Evolutionary conservation across 2,329 filamentous ascomycete genomes (phyloP).

Genomic region (Aspergillus pseudotamarii): DNA sequence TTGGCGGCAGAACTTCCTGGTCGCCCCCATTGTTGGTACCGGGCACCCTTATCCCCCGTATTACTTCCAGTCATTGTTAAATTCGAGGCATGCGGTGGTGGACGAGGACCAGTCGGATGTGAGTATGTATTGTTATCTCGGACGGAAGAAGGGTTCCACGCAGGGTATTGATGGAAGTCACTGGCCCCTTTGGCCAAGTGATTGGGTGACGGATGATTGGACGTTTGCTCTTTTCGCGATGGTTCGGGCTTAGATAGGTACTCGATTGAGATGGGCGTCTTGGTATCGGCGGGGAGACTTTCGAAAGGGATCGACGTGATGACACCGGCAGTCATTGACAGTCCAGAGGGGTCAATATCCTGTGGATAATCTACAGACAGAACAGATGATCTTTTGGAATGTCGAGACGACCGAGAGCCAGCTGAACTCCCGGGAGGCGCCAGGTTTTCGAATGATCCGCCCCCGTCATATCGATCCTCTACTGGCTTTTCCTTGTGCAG

Average conservation of each 20-base stretch:
- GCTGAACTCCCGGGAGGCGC: conserved; percentile 64
- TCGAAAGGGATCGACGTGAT: conserved; percentile 91
- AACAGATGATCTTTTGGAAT: conserved; percentile 71
- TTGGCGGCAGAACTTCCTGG: conserved; percentile 59
- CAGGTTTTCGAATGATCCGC: conserved; percentile 61
- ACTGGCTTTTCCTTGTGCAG: conserved; percentile 74
- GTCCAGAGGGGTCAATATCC: conserved; percentile 60
- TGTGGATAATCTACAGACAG: conserved; percentile 70
- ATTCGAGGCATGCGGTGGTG: conserved; percentile 57
- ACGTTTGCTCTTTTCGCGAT: conserved; percentile 69
- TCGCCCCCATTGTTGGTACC: conserved; percentile 76
- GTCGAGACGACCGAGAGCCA: conserved; percentile 72
- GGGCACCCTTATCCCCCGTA: conserved; percentile 68
- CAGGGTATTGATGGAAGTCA: conserved; percentile 90
- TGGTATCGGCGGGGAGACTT: conserved; percentile 64
- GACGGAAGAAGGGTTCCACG: conserved; percentile 61
- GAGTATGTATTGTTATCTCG: conserved; percentile 54
- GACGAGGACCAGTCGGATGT: conserved; percentile 64
- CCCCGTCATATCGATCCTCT: conserved; percentile 64
- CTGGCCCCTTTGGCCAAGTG: conserved; percentile 75
- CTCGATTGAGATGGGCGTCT: conserved; percentile 72
- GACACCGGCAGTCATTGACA: conserved; percentile 77
- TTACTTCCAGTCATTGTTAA: conserved; percentile 72
- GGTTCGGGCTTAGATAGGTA: conserved; percentile 70
- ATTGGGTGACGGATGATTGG: conserved; percentile 81